Evolutionary conservation across 257 asterid genomes (phyloP), one percentile per base, ranked within the genome.

Genomic region (Mitragyna speciosa): DNA sequence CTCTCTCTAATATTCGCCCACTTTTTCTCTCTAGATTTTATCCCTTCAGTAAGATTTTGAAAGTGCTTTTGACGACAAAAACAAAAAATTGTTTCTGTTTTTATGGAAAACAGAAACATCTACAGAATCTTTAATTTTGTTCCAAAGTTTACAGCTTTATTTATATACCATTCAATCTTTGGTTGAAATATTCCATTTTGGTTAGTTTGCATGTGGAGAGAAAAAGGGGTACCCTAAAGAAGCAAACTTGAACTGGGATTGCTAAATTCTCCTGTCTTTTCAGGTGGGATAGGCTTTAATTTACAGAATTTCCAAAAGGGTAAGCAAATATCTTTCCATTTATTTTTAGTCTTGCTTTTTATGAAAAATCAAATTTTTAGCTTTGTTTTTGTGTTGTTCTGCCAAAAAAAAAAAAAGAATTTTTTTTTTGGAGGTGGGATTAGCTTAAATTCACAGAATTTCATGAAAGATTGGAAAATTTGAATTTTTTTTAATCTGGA

Each of bases 91-190:
- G 31, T 61, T 64, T 12, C 0, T 64, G 69, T 28, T 28, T 45
- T 43, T 16, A 45, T 17, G 49, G 63, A 59, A 56, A 58, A 28
- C 81, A 56, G 58, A 79, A 69, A 24, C 71, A 47, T 59, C 71
- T 79, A 66, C 72, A 71, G 64, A 76, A 76, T 76, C 73, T 76
- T 56, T 73, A 58, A 64, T 64, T 76, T 64, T 30, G 28, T 2
- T 72, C 10, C 11, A 3, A 49, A 49, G 65, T 28, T 52, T 73
- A 10, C 14, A 15, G 39, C 73, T 68, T 36, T 20, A 39, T 68
- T n/a, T 26, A 0, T 12, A 48, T 48, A 4, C 76, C 63, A 72
- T 47, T 1, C 63, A 72, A n/a, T 1, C 11, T 26, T 6, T 48
- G 66, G 22, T 51, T 64, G 73, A 15, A 76, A 51, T 64, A 47